phyloP scores from a whole-genome alignment of 139 green algal species.

The Pycnococcus provasolii region DNA sequence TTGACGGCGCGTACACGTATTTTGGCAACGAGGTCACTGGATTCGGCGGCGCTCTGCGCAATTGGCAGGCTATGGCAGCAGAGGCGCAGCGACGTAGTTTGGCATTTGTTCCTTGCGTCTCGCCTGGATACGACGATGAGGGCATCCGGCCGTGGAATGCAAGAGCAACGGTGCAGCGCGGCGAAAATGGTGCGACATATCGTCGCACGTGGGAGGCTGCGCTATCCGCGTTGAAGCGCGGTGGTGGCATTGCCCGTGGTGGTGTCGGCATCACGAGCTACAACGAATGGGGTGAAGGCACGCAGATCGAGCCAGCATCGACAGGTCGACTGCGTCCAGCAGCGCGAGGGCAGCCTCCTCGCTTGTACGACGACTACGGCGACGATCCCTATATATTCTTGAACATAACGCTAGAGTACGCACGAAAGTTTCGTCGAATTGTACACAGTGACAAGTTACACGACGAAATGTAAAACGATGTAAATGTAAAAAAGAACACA shows the following conservation, averaged over 20 bases:
- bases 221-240: background rate
- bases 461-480: too few relatives aligned
- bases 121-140: conserved; percentile 39
- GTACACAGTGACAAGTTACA: too few relatives aligned
- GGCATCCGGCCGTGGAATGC: conserved; percentile 42
- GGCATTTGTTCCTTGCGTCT: conserved; percentile 36
- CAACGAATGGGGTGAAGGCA: conserved; percentile 38
- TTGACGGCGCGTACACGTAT: conserved; percentile 35
- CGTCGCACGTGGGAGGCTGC: conserved; percentile 19
- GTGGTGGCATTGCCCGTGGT: background rate
- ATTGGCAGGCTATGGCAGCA: conserved; percentile 20
- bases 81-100: conserved; percentile 5
- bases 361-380: background rate
- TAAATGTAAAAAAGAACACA: too few relatives aligned
- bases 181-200: conserved; percentile 27
- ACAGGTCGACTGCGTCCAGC: background rate
- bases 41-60: conserved; percentile 13
- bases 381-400: background rate
- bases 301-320: conserved; percentile 23
- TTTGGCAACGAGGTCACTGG: conserved; percentile 18
- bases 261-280: conserved; percentile 38
- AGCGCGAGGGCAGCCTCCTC: too few relatives aligned
- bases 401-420: background rate
- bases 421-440: background rate
- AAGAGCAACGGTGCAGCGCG: conserved; percentile 10